Evolutionary conservation across 805 yeast species (phyloP).

Genomic region (Candida quercuum): DNA sequence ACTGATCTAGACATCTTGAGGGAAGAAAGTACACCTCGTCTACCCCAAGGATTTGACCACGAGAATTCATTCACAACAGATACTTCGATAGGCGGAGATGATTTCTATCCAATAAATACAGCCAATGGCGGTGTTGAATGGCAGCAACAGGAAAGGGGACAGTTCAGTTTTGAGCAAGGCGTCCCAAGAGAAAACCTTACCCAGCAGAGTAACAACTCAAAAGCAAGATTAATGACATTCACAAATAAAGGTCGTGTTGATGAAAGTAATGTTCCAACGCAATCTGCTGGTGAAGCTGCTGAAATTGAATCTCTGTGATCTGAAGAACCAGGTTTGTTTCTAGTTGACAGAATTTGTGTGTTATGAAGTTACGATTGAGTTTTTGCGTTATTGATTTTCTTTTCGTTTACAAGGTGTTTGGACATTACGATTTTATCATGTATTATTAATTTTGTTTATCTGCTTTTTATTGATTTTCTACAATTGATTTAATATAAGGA

Average conservation of each 20-base stretch:
- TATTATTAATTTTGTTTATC: not conserved
- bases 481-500: not conserved
- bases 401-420: too few relatives aligned
- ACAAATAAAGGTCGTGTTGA: conserved; percentile 28
- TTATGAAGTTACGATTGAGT: not conserved
- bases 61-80: conserved; percentile 20
- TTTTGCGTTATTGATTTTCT: not conserved
- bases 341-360: too few relatives aligned
- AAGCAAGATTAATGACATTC: conserved; percentile 33
- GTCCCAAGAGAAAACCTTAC: conserved; percentile 23
- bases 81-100: conserved; percentile 15
- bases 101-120: conserved; percentile 20
- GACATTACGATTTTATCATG: too few relatives aligned
- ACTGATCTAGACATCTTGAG: conserved; percentile 20
- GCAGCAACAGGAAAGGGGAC: conserved; percentile 12
- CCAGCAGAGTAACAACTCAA: conserved; percentile 9
- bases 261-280: conserved; percentile 25
- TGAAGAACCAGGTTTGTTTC: too few relatives aligned
- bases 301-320: conserved; percentile 24
- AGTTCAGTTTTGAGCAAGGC: conserved; percentile 25
- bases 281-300: conserved; percentile 22
- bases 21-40: conserved; percentile 18
- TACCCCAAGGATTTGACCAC: conserved; percentile 4
- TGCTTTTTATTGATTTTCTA: not conserved
- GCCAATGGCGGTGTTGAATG: conserved; percentile 18